Evolutionary conservation across 176 grass and related monocot genomes (phyloP), one percentile per base, ranked within the genome.

Genomic region (Zoysia japonica): DNA sequence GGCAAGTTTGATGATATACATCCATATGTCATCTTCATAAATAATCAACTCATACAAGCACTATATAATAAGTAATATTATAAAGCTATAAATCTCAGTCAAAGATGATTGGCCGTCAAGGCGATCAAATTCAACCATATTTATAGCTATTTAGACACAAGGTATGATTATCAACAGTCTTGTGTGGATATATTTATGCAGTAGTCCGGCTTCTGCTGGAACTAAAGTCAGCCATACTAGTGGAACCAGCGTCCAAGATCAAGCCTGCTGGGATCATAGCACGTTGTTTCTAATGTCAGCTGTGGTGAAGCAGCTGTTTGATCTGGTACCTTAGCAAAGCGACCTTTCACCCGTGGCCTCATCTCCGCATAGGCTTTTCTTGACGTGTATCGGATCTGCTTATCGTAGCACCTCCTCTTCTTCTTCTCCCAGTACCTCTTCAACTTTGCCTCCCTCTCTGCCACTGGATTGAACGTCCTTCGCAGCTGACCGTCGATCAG

Each of bases 391-490:
- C 86, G 68, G 14, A 91, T 89, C 68, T 91, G 86, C 69, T 94
- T 94, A 62, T 82, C 83, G 1, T 91, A 91, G n/a, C 86, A 49
- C 70, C 89, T 64, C 76, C 67, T 89, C 72, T 79, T 91, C 86
- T 89, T 84, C 76, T 94, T 94, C 63, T 94, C 92, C 76, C 64
- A 85, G 89, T 94, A 94, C 61, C 89, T 82, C 89, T 87, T 87
- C 37, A 94, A 38, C 71, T 87, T 89, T 5, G 73, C 72, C 68
- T 91, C 68, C 62, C 89, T 91, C 7, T 85, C 80, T 35, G 57
- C 53, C 2, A 12, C 17, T 10, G 36, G 62, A 52, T 60, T 57
- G 13, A 36, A 20, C 67, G 12, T 16, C 63, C 12, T 79, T 68
- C 45, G 77, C 49, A 79, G 77, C 64, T 56, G 64, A 53, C 3